Evolutionary conservation across 768 basidiomycete genomes (phyloP).

Genomic region (Tulasnella sp.): DNA sequence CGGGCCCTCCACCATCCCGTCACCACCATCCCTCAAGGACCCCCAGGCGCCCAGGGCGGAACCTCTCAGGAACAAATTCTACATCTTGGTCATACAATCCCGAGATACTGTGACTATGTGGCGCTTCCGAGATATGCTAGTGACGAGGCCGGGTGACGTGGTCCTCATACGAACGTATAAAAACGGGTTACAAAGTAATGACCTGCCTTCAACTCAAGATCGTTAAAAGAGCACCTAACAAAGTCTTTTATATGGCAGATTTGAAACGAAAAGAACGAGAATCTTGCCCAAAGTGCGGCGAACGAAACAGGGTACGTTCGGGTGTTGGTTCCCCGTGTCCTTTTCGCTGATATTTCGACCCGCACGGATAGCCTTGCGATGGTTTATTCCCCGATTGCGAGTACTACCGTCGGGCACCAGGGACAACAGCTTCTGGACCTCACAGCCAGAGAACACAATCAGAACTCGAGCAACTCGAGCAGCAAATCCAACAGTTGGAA

Average conservation of each 20-base stretch:
- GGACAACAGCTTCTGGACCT: background rate
- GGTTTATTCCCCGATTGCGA: conserved; percentile 10
- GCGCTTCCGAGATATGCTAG: background rate
- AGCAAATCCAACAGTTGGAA: background rate
- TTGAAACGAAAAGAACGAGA: background rate
- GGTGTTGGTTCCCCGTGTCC: background rate
- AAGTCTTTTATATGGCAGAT: background rate
- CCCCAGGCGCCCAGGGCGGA: background rate
- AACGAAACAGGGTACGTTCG: background rate
- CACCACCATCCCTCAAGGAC: background rate
- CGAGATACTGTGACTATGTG: background rate
- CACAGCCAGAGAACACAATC: background rate
- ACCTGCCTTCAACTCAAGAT: background rate
- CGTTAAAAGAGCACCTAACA: background rate
- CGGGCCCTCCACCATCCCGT: background rate
- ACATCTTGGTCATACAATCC: background rate
- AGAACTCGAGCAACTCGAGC: background rate
- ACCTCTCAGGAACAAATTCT: background rate
- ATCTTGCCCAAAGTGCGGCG: background rate
- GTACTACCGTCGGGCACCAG: background rate
- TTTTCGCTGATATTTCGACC: background rate
- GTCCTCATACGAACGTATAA: background rate
- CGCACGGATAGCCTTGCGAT: conserved; percentile 1
- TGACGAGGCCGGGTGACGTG: background rate
- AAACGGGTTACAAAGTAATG: background rate